Conservation (phyloP, 129 eudicot species). For the Ambrosia trifida region DNA sequence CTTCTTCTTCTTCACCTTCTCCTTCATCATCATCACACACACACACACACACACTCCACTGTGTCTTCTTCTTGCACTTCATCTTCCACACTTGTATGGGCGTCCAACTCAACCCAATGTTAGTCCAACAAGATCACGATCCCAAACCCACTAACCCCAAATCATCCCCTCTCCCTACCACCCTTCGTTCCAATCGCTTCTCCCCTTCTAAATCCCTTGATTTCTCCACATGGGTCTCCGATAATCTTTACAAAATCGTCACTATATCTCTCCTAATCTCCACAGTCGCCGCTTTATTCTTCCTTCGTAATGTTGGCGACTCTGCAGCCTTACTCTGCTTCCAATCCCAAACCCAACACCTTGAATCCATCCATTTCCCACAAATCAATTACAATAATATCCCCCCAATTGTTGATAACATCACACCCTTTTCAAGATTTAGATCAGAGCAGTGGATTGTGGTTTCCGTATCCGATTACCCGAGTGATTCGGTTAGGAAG, state of each 20-base stretch:
- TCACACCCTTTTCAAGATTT: not conserved
- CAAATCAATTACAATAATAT: conserved; percentile 46
- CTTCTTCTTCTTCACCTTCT: not conserved
- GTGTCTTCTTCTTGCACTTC: not conserved
- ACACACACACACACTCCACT: not conserved
- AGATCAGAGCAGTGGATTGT: conserved; percentile 22
- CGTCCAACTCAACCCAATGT: conserved; percentile 6
- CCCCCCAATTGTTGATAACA: not conserved
- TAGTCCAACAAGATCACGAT: conserved; percentile 55
- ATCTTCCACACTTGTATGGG: not conserved
- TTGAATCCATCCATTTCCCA: conserved; percentile 10
- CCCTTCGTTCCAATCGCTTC: conserved; percentile 38
- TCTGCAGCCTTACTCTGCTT: conserved; percentile 70
- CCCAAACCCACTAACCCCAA: conserved; percentile 43
- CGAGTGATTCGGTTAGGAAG: conserved; percentile 8
- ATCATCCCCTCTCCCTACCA: conserved; percentile 30
- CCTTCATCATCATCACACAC: not conserved
- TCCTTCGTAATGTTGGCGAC: conserved; percentile 70
- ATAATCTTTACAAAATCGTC: conserved; percentile 70
- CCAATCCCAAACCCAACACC: conserved; percentile 45
- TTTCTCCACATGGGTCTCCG: conserved; percentile 79
- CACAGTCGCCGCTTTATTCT: conserved; percentile 73
- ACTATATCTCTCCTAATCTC: conserved; percentile 42
- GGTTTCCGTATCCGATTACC: conserved; percentile 11
- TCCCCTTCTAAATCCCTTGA: conserved; percentile 58